Evolutionary conservation across 192 early-diverging fungal genomes (phyloP), one percentile per base, ranked within the genome.

Genomic region (Coemansia sp.): DNA sequence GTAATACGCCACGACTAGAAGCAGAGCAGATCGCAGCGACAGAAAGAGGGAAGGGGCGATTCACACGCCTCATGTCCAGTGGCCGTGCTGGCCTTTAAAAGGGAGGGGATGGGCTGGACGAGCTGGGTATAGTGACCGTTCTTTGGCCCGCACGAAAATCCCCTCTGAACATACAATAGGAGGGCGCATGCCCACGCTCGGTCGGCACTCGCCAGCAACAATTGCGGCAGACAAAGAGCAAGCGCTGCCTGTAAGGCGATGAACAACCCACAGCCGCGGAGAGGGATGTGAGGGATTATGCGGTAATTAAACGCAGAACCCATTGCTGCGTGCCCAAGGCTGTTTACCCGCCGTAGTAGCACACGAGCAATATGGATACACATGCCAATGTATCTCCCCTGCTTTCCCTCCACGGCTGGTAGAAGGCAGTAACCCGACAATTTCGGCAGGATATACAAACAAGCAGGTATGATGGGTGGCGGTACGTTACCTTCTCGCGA

Each of bases 281-380:
- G 36, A 20, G 49, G 50, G 61, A 25, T 34, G 21, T 38, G 49
- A 36, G 61, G 51, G 61, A 37, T 10, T 20, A 10, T 14, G 50
- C 50, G 61, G 52, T 53, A 26, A 63, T 63, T 63, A 53, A 61
- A 56, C 17, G n/a, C 34, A 17, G 42, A 25, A 54, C 54, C 54
- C 54, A 34, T 25, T 21, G 26, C 52, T 49, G 40, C 25, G 25
- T 24, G 49, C 18, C 31, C 17, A 15, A 46, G 42, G 7, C 18
- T 17, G 66, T 68, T 68, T 68, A 68, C 54, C 66, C 66, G 66
- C n/a, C 56, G 49, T 53, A 61, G 60, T 53, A 52, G 61, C 61
- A 26, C 23, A 18, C 58, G 25, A 20, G 25, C 57, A 18, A 18
- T n/a, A 18, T n/a, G 3, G 46, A 17, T 48, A 18, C 46, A 18